A percentile compares a stretch with the other conserved stretches of the same genome.
These are phyloP conservation scores for Radiomyces spectabilis DNA, from an alignment of 192 early-diverging fungal genomes.

Conservation along the genomic window DNA sequence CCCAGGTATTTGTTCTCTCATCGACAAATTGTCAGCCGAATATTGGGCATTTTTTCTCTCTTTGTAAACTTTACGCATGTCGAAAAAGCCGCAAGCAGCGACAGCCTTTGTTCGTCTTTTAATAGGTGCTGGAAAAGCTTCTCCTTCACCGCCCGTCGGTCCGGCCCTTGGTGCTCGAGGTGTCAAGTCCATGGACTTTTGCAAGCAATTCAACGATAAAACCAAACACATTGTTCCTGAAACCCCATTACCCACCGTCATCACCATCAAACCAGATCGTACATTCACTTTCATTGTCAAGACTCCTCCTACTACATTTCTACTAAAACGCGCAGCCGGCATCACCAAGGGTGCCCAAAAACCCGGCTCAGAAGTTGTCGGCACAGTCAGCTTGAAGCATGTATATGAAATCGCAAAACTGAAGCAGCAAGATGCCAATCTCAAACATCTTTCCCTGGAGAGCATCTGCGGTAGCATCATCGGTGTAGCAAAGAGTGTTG, in stretches of 20 bases:
- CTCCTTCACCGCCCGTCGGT: constrained; percentile 88
- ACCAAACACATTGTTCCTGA: constrained; percentile 77
- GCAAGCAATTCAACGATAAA: constrained; percentile 95
- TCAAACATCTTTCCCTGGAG: constrained; percentile 62
- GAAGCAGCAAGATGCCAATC: constrained; percentile 73
- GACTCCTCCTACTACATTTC: constrained; percentile 81
- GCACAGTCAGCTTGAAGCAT: constrained; percentile 84
- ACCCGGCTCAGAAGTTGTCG: constrained; percentile 69
- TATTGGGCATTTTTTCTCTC: constrained; percentile 3
- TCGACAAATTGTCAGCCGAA: too few relatives aligned
- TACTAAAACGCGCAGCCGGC: constrained; percentile 82
- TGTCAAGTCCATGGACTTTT: constrained; percentile 98
- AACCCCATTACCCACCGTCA: constrained; percentile 78
- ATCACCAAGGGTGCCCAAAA: constrained; percentile 79
- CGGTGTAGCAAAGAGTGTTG: constrained; percentile 72
- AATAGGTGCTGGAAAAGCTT: constrained; percentile 89
- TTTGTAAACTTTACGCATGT: constrained; percentile 15
- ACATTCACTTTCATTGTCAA: constrained; percentile 86
- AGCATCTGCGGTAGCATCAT: constrained; percentile 68
- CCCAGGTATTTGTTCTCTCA: too few relatives aligned
- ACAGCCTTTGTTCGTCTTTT: constrained; percentile 60
- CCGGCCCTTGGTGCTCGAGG: constrained; percentile 94
- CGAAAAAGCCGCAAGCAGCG: constrained; percentile 33
- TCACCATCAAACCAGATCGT: constrained; percentile 85
- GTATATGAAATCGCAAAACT: constrained; percentile 92